phyloP scores from a whole-genome alignment of 306 rosid species.

The Quercus robur region DNA sequence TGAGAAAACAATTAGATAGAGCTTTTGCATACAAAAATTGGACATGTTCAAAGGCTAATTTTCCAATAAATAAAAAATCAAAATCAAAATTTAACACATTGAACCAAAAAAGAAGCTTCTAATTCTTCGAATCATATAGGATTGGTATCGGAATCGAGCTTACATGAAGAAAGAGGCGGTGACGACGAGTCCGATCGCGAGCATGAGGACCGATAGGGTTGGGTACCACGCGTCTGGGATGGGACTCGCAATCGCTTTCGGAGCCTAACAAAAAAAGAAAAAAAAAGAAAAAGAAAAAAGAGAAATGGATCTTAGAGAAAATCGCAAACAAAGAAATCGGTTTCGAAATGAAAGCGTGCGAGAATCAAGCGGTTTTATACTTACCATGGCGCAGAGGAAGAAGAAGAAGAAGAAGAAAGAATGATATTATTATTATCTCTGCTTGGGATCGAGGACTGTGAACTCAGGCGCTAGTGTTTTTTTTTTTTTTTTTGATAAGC shows the following conservation, averaged over 20 bases:
- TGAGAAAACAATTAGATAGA: background rate
- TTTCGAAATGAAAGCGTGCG: background rate
- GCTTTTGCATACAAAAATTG: background rate
- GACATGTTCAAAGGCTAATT: background rate
- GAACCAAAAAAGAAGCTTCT: background rate
- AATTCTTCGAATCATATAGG: background rate
- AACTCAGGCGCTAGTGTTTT: background rate
- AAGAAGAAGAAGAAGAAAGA: too few relatives aligned
- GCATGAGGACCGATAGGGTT: slow-evolving; percentile 65
- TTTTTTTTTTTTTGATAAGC: too few relatives aligned
- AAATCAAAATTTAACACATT: background rate
- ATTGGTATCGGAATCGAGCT: slow-evolving; percentile 40
- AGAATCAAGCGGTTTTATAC: background rate
- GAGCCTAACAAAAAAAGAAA: slow-evolving; percentile 40
- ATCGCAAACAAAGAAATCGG: background rate
- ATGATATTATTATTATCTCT: background rate
- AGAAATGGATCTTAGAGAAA: background rate
- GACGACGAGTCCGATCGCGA: slow-evolving; percentile 76
- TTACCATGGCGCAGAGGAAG: background rate
- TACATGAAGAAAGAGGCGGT: slow-evolving; percentile 96
- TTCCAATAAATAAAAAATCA: background rate
- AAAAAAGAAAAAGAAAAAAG: background rate
- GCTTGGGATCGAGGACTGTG: background rate
- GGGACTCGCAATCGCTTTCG: slow-evolving; percentile 86
- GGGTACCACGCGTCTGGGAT: slow-evolving; percentile 84